These are phyloP conservation scores for Fusarium sp. DNA, from an alignment of 2,329 filamentous ascomycete species.

Conservation along the genomic window DNA sequence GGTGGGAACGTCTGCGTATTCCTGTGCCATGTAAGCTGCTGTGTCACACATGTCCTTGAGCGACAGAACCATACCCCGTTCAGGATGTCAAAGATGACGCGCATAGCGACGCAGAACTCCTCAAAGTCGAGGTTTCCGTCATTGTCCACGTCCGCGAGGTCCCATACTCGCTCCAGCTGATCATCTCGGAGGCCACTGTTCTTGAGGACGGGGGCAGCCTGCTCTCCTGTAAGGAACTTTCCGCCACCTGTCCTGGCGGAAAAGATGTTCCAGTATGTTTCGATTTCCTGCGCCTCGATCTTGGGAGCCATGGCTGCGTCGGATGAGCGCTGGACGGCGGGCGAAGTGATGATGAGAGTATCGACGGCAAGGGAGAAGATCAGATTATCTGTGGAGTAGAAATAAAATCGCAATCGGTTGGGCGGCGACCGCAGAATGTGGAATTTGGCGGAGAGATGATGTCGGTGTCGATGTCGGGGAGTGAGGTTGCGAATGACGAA, in stretches of 20 bases:
- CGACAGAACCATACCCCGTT: constrained; percentile 76
- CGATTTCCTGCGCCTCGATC: constrained; percentile 72
- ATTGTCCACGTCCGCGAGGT: constrained; percentile 95
- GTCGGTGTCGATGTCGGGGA: constrained; percentile 11
- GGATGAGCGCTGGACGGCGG: constrained; percentile 16
- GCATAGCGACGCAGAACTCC: constrained; percentile 99
- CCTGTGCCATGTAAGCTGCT: constrained; percentile 62
- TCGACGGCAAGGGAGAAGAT: not conserved
- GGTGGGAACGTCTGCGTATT: constrained; percentile 89
- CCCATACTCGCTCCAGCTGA: constrained; percentile 98
- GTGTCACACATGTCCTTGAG: constrained; percentile 5
- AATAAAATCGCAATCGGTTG: constrained; percentile 25
- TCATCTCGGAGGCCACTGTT: constrained; percentile 73
- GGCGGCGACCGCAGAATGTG: constrained; percentile 26
- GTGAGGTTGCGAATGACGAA: constrained; percentile 47
- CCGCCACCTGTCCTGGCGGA: constrained; percentile 69
- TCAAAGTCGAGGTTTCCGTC: constrained; percentile 99
- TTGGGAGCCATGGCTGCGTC: constrained; percentile 65
- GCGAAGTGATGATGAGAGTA: constrained; percentile 4
- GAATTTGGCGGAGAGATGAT: constrained; percentile 25
- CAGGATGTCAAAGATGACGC: constrained; percentile 95
- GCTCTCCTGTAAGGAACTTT: constrained; percentile 71
- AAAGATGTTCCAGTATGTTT: constrained; percentile 77
- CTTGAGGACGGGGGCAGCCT: constrained; percentile 72
- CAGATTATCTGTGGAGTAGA: not conserved